Evolutionary conservation across 2,329 filamentous ascomycete species (phyloP).

Genomic region (Plenodomus tracheiphilus): DNA sequence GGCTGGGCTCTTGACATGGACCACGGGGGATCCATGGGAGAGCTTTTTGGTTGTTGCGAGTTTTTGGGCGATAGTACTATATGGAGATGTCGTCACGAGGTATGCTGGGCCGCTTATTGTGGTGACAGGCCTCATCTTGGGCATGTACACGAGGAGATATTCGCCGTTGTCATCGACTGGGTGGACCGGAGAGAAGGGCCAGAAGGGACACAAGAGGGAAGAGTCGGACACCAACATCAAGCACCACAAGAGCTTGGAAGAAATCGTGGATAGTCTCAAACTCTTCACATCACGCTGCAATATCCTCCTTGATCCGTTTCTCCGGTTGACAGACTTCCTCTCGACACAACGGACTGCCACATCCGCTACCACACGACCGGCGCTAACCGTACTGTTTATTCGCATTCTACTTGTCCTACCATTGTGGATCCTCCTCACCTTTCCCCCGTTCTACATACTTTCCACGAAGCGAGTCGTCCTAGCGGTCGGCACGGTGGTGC

Average conservation of each 20-base stretch:
- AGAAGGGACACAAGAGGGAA: conserved; percentile 57
- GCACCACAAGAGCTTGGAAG: conserved; percentile 92
- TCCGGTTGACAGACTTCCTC: conserved; percentile 89
- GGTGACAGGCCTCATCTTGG: conserved; percentile 77
- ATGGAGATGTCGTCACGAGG: conserved; percentile 81
- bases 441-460: conserved; percentile 81
- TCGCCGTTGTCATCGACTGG: conserved; percentile 87
- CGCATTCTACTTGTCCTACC: conserved; percentile 87
- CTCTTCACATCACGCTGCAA: conserved; percentile 91
- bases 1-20: conserved; percentile 89
- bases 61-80: conserved; percentile 86
- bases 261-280: conserved; percentile 92
- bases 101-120: conserved; percentile 82
- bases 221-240: conserved; percentile 66
- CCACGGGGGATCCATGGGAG: conserved; percentile 91
- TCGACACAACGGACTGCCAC: conserved; percentile 89
- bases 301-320: conserved; percentile 83
- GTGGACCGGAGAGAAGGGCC: conserved; percentile 66
- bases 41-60: conserved; percentile 84
- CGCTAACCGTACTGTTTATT: conserved; percentile 85
- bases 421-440: conserved; percentile 80
- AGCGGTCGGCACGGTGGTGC: conserved; percentile 79
- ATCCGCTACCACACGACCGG: conserved; percentile 86
- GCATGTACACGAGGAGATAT: conserved; percentile 90
- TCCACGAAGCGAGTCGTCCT: conserved; percentile 83